Evolutionary conservation across 192 early-diverging fungal species (phyloP).

Genomic region (Entophlyctis luteolus): DNA sequence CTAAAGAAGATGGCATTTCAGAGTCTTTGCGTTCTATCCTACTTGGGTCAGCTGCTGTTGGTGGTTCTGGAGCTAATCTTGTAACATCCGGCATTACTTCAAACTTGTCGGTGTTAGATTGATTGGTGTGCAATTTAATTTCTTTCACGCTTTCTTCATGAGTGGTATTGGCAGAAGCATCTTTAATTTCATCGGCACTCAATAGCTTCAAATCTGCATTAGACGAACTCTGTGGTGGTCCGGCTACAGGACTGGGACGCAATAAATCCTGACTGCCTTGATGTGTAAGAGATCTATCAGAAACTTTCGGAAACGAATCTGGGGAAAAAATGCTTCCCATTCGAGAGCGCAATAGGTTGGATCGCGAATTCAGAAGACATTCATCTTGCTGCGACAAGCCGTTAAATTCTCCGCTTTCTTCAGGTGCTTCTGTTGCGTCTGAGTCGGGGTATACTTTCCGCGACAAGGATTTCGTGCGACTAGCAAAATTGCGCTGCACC

Average conservation of each 20-base stretch:
- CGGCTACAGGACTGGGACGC: neutral
- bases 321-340: neutral
- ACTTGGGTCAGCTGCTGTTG: no score
- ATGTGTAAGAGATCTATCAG: no score
- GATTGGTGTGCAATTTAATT: no score
- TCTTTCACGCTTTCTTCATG: no score
- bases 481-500: neutral
- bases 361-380: neutral
- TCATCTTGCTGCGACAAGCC: constrained; percentile 6
- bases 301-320: neutral
- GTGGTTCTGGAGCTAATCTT: no score
- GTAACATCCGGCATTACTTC: no score
- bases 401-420: constrained; percentile 6
- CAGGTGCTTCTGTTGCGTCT: neutral
- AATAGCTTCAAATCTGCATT: neutral
- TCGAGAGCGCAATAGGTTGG: neutral
- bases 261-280: no score
- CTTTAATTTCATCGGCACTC: neutral
- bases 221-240: neutral
- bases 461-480: neutral
- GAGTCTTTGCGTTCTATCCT: no score
- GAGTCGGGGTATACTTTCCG: constrained; percentile 2
- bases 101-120: no score
- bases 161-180: neutral
- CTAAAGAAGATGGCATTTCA: no score